Conservation (phyloP, 2,329 filamentous ascomycete species). For the Colletotrichum trifolii region DNA sequence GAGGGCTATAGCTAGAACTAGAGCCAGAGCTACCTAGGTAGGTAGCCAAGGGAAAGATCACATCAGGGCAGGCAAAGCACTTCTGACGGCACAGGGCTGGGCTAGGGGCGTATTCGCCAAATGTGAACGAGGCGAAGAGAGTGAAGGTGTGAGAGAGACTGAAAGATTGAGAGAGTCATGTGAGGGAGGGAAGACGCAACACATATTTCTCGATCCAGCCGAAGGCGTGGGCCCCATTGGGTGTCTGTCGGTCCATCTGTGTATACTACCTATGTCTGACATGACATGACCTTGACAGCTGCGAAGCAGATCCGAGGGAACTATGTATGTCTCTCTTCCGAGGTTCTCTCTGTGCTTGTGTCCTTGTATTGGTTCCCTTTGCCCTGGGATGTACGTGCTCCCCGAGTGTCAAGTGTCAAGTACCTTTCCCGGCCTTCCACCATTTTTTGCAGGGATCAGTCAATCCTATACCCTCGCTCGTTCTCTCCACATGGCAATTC, state of each 20-base stretch:
- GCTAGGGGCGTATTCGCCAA: conserved; percentile 4
- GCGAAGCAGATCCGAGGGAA: not conserved
- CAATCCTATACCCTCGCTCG: no score
- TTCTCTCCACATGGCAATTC: conserved; percentile 26
- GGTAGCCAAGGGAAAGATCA: conserved; percentile 19
- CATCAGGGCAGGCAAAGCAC: no score
- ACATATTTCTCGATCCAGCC: no score
- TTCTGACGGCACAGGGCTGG: not conserved
- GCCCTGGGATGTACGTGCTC: conserved; percentile 22
- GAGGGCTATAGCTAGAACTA: no score
- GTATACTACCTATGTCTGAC: conserved; percentile 6
- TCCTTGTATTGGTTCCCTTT: conserved; percentile 15
- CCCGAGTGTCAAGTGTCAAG: conserved; percentile 15
- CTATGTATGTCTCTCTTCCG: no score
- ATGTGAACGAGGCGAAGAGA: not conserved
- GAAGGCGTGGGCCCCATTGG: no score
- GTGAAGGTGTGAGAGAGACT: not conserved
- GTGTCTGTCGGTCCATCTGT: no score
- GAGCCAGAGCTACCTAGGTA: not conserved
- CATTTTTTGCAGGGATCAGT: no score
- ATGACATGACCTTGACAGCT: conserved; percentile 22
- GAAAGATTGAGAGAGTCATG: not conserved
- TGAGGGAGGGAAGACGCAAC: conserved; percentile 9
- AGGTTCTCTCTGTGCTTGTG: no score
- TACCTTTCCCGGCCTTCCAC: no score